These are phyloP conservation scores for Achaetomium macrosporum DNA, from an alignment of 2,329 filamentous ascomycete species.

Conservation along the genomic window DNA sequence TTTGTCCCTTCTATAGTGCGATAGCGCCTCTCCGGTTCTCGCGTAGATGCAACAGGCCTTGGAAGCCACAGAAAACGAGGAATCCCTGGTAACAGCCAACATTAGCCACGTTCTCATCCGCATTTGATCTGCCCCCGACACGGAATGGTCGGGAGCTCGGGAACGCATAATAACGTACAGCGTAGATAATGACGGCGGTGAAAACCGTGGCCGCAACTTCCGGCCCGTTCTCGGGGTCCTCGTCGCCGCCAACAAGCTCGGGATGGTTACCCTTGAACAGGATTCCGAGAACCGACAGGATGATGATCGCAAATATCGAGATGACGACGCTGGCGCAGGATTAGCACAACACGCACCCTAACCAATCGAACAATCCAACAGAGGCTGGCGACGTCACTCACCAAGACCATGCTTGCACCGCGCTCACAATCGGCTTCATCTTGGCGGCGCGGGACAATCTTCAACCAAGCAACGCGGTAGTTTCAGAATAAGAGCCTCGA, in stretches of 20 bases:
- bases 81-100: conserved; percentile 56
- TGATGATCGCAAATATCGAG: conserved; percentile 58
- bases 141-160: no score
- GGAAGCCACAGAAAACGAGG: conserved; percentile 84
- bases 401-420: conserved; percentile 94
- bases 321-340: conserved; percentile 59
- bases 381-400: conserved; percentile 39
- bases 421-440: conserved; percentile 94
- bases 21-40: conserved; percentile 65
- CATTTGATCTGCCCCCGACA: background rate
- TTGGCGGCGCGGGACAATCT: conserved; percentile 2
- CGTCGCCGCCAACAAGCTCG: conserved; percentile 70
- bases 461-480: background rate
- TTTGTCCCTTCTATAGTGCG: conserved; percentile 20
- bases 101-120: conserved; percentile 11
- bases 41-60: conserved; percentile 79
- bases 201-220: conserved; percentile 83
- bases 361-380: background rate
- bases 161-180: conserved; percentile 52
- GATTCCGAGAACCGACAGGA: conserved; percentile 58
- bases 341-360: background rate
- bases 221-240: conserved; percentile 65
- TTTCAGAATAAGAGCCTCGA: background rate
- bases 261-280: conserved; percentile 79
- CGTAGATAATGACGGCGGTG: conserved; percentile 80